phyloP scores from a whole-genome alignment of 2,329 filamentous ascomycete species.

The Penicillium sp. region DNA sequence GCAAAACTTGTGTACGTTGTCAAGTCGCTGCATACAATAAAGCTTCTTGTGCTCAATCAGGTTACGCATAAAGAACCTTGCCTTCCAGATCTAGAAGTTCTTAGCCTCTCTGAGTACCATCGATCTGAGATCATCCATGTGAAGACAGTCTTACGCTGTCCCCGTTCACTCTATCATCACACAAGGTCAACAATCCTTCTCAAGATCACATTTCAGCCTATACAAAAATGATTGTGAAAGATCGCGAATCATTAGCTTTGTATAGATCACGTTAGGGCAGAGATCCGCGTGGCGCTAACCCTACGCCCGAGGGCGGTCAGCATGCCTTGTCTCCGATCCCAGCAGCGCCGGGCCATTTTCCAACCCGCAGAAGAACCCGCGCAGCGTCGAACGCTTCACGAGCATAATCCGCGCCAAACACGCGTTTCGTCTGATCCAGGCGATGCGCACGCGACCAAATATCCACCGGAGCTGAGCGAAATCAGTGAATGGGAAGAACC shows the following conservation, averaged over 20 bases:
- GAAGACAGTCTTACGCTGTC: background rate
- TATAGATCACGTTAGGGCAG: conserved; percentile 17
- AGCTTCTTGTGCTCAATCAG: background rate
- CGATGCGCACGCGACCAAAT: conserved; percentile 5
- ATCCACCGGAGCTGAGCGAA: conserved; percentile 1
- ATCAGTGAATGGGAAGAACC: conserved; percentile 10
- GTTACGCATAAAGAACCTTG: background rate
- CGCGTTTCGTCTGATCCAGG: conserved; percentile 4
- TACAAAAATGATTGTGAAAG: background rate
- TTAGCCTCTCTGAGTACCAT: background rate
- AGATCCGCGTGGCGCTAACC: conserved; percentile 19
- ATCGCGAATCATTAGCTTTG: background rate
- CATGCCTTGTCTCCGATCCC: conserved; percentile 18
- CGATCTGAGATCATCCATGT: background rate
- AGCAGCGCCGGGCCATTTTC: conserved; percentile 11
- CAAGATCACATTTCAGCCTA: background rate
- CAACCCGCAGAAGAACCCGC: conserved; percentile 13
- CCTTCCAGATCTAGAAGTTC: background rate
- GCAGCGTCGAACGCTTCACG: conserved; percentile 16
- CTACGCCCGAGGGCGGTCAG: conserved; percentile 16
- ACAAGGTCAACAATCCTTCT: background rate
- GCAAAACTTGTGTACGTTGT: background rate
- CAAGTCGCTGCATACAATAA: background rate
- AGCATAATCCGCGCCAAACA: conserved; percentile 16
- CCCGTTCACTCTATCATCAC: background rate